Base-by-base conservation (phyloP, 2,329 filamentous ascomycete species). In the Paracamarosporium sp. region DNA sequence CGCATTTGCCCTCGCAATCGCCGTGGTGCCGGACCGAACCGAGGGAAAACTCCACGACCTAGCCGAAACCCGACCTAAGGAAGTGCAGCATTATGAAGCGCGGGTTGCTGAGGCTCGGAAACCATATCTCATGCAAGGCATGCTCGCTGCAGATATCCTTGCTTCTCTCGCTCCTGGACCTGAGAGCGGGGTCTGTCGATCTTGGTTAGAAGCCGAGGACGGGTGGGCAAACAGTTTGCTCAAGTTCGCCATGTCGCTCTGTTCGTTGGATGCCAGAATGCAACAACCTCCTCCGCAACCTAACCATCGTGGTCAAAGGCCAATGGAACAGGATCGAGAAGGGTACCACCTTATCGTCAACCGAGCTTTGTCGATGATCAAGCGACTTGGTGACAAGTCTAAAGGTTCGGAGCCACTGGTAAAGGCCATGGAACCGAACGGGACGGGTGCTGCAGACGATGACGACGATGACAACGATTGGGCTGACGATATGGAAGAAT, bases 111-210 rank as follows among this genome's bases (percentile, higher is more conserved):
- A 97, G 73, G 87, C 86, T 4, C 88, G 95, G 55, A 97, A 96
- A 76, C 90, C 95, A 0, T 89, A 92, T 68, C 80, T 99, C 11
- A 95, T 96, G 85, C 95, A 99, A 78, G 93, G 93, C 1, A 86
- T 98, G 67, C 83, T 98, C 5, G 91, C 93, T 1, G 93, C 92
- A 0, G 93, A 98, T 65, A 96, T 98, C 50, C 80, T 98, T 3
- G 88, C 92, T 0, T 88, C 88, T 9, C 82, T 97, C 27, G 86
- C 88, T 3, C 89, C 89, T 2, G 85, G 85, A 4, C 83, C 86
- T n/a, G 92, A 96, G 63, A 85, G 84, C 15, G 85, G 86, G 4
- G 79, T 97, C 7, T 90, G 93, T 4, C 86, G 87, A 55, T 82
- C 86, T 0, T 98, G 95, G 93, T 84, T 98, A 7, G 87, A 89